Evolutionary conservation across 148 eudicot genomes (phyloP).

Genomic region (Chenopodium album): DNA sequence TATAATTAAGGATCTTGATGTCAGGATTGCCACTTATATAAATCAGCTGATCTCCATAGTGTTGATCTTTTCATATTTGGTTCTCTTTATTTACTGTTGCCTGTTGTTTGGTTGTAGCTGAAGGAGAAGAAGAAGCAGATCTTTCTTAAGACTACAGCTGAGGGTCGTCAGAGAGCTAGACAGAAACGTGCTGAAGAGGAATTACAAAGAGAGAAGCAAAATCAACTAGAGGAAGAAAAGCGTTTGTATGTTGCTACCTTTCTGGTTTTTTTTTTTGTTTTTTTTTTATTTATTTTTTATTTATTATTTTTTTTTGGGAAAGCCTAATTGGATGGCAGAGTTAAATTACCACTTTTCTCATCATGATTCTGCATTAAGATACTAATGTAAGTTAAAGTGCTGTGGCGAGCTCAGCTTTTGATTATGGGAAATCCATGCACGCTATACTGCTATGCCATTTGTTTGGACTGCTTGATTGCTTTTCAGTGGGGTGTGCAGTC

Average conservation of each 20-base stretch:
- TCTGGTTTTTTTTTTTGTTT: constrained; percentile 4
- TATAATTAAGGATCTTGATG: not conserved
- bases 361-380: not conserved
- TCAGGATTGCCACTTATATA: not conserved
- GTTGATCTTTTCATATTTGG: not conserved
- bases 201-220: constrained; percentile 65
- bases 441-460: not conserved
- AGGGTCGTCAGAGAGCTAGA: constrained; percentile 92
- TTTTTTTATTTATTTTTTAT: not conserved
- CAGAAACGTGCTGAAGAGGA: constrained; percentile 93
- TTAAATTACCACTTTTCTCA: no score
- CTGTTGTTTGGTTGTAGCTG: constrained; percentile 46
- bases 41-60: not conserved
- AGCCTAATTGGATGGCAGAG: not conserved
- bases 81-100: not conserved
- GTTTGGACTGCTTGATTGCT: constrained; percentile 5
- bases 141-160: constrained; percentile 89
- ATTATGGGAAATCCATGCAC: not conserved
- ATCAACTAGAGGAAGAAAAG: constrained; percentile 79
- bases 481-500: not conserved
- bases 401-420: not conserved
- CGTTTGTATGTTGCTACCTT: constrained; percentile 61
- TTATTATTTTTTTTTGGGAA: not conserved
- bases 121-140: constrained; percentile 88
- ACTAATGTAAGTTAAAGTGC: no score